phyloP scores from a whole-genome alignment of 225 moss, liverwort and hornwort species.

The Bryoerythrophyllum caledonicum region DNA sequence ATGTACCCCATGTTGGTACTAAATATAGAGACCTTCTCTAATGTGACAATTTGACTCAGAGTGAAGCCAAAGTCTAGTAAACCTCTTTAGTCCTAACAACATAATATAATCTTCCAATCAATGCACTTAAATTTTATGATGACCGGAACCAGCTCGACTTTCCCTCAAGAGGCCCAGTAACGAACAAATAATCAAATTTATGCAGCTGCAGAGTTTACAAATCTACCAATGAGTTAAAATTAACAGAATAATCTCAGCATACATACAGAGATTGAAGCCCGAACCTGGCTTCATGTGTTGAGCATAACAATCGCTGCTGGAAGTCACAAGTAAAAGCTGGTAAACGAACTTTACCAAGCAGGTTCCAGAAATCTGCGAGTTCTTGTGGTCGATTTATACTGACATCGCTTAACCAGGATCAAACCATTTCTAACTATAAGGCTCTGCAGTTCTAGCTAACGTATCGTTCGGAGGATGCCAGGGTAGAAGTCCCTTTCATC shows the following conservation, averaged over 20 bases:
- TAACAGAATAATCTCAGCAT: background rate
- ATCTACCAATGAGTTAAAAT: background rate
- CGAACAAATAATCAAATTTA: background rate
- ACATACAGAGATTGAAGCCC: background rate
- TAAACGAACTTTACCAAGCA: background rate
- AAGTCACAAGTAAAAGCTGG: background rate
- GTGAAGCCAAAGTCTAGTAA: no score
- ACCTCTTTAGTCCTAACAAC: no score
- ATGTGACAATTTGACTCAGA: no score
- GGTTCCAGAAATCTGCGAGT: background rate
- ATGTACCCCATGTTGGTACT: no score
- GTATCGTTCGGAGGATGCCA: background rate
- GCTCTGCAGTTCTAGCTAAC: background rate
- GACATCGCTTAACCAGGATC: no score
- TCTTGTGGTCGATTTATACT: background rate
- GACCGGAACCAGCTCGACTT: no score
- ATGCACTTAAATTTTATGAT: no score
- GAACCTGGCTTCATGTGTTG: background rate
- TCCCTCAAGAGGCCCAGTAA: no score
- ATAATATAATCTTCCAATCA: no score
- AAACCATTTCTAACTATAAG: background rate
- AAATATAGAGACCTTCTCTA: no score
- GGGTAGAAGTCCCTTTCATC: background rate
- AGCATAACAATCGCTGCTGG: background rate
- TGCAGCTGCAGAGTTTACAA: background rate